phyloP scores from a whole-genome alignment of 2,329 filamentous ascomycete species.

The Pseudocercospora fuligena region DNA sequence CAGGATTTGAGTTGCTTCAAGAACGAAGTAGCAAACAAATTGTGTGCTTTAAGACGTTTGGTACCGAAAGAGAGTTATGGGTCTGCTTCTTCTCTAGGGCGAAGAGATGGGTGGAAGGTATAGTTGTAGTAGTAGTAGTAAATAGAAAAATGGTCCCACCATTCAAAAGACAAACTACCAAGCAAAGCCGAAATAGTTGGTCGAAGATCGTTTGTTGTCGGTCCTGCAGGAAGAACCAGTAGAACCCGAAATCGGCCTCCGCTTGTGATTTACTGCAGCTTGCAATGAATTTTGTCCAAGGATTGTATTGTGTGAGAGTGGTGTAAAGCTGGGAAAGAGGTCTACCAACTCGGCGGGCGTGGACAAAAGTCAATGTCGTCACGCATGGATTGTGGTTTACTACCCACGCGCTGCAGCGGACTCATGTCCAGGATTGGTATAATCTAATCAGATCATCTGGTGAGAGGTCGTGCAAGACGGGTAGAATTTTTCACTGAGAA shows the following conservation, averaged over 20 bases:
- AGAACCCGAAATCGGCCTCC: slow-evolving; percentile 1
- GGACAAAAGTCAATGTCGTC: slow-evolving; percentile 22
- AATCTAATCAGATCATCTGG: neutral
- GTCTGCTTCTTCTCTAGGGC: neutral
- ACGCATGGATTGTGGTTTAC: neutral
- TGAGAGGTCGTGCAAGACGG: neutral
- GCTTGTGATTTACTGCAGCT: neutral
- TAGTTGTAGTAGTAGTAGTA: neutral
- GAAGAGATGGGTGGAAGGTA: neutral
- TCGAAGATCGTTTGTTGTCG: slow-evolving; percentile 5
- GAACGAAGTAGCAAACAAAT: neutral
- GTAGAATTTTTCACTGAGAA: neutral
- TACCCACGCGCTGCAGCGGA: neutral
- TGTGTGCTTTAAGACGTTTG: neutral
- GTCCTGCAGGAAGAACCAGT: neutral
- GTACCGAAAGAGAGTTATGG: too few species aligned
- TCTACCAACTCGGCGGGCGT: neutral
- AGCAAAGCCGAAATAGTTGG: neutral
- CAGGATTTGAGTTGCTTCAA: neutral
- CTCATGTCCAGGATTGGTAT: neutral
- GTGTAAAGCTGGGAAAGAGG: neutral
- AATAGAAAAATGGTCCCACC: neutral
- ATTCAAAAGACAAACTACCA: neutral
- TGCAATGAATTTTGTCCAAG: neutral
- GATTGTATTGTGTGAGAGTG: neutral